These are phyloP conservation scores for Triticum dicoccoides DNA, from an alignment of 176 grass and related monocot species.

Conservation along the genomic window DNA sequence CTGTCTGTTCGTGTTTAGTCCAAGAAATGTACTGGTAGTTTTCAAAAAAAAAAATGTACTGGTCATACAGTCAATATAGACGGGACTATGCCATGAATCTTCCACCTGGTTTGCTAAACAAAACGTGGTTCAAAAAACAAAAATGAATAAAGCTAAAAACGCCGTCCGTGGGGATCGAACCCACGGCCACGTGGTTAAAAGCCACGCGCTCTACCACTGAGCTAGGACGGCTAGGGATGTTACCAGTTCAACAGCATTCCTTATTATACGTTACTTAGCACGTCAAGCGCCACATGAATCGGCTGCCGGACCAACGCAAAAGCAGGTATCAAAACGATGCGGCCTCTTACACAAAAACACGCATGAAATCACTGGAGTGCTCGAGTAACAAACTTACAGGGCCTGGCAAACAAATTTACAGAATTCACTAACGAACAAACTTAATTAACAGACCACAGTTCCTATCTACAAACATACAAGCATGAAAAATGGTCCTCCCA, in stretches of 20 bases:
- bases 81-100: background rate
- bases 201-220: constrained; percentile 61
- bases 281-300: background rate
- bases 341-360: background rate
- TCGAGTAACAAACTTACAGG: constrained; percentile 19
- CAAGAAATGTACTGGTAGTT: too few species aligned
- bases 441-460: background rate
- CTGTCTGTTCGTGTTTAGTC: too few species aligned
- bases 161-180: constrained; percentile 58
- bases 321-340: background rate
- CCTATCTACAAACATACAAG: constrained; percentile 52
- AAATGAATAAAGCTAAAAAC: rapidly evolving
- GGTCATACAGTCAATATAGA: too few species aligned
- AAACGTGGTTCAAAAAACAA: too few species aligned
- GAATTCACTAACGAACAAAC: constrained; percentile 33
- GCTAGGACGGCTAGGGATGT: constrained; percentile 18
- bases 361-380: background rate
- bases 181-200: constrained; percentile 65
- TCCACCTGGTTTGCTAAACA: background rate
- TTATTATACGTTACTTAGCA: background rate
- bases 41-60: too few species aligned
- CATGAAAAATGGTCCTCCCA: constrained; percentile 34
- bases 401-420: constrained; percentile 27
- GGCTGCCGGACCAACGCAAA: too few species aligned
- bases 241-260: rapidly evolving